Base-by-base conservation (phyloP, 2,329 filamentous ascomycete species). In the Trichoderma arundinaceum region DNA sequence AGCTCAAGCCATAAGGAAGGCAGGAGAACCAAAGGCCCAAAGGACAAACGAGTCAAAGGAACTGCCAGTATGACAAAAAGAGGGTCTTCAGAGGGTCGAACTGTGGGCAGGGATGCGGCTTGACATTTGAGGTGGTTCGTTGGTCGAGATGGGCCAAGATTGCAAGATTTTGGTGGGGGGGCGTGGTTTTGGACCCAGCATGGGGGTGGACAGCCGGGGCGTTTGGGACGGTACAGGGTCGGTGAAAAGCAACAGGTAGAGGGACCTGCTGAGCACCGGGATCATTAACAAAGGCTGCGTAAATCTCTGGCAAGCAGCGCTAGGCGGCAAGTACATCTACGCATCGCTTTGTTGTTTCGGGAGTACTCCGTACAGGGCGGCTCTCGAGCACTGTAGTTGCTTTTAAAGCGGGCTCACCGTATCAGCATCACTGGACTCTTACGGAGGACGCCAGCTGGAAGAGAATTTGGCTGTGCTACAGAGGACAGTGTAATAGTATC, bases 161-260 rank as follows among this genome's bases (percentile, higher is more conserved):
- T 52, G 48, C 22, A 61, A 52, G 48, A 44, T 61, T 61, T 58
- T 61, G 48, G 58, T 51, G 48, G 58, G 57, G 57, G 46, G 19
- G 22, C 19, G 15, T 52, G 22, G 58, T 61, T 61, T 61, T 41
- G 58, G 35, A 33, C 28, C 9, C 46, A 41, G 46, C 46, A 43
- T 35, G 28, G 54, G 15, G 41, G 39, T 58, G 39, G 28, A 9
- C 22, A 10, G 9, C 9, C 41, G 35, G 54, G 10, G 32, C 22
- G 8, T 43, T 17, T 15, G 41, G 15, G 39, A 22, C 17, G 22
- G 35, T 33, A 61, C 44, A 15, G 13, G 35, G 58, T 19, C 2
- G 35, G 10, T 17, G 39, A 44, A 41, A 33, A 35, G 35, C 19
- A 10, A 5, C 33, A 35, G 57, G 57, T 60, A 60, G 19, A 48